A percentile compares a stretch with the other conserved stretches of the same genome.
Conservation (phyloP, 495 filamentous ascomycete species). For the Hypoxylon cercidicola region DNA sequence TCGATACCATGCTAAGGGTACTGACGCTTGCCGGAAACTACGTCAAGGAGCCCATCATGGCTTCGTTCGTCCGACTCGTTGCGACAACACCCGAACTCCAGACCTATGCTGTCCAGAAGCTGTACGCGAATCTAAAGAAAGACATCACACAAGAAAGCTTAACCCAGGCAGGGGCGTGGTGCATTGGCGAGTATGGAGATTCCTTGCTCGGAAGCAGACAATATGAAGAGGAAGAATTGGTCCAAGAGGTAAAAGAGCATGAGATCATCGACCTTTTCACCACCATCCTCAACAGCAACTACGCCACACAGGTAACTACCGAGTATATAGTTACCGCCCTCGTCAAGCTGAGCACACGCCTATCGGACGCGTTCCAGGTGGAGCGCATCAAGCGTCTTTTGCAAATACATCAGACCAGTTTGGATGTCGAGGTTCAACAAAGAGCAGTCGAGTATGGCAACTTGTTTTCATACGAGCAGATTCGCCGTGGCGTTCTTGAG, state of each 20-base stretch:
- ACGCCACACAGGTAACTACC: slow-evolving; percentile 85
- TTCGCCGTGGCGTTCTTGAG: slow-evolving; percentile 90
- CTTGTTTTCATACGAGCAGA: slow-evolving; percentile 86
- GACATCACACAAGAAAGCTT: slow-evolving; percentile 97
- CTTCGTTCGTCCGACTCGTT: slow-evolving; percentile 94
- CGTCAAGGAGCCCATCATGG: slow-evolving; percentile 96
- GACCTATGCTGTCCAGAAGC: slow-evolving; percentile 94
- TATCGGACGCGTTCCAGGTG: slow-evolving; percentile 82
- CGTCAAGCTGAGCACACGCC: slow-evolving; percentile 93
- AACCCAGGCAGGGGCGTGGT: slow-evolving; percentile 94
- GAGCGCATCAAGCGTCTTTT: slow-evolving; percentile 85
- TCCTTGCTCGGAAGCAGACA: slow-evolving; percentile 85
- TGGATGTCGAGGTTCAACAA: slow-evolving; percentile 96
- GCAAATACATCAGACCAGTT: slow-evolving; percentile 75
- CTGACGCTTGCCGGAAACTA: slow-evolving; percentile 94
- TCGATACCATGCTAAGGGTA: slow-evolving; percentile 96
- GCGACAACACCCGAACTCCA: slow-evolving; percentile 94
- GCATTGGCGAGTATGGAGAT: slow-evolving; percentile 97
- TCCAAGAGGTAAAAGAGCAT: slow-evolving; percentile 86
- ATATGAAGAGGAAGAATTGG: slow-evolving; percentile 95
- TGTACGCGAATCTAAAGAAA: slow-evolving; percentile 88
- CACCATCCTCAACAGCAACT: slow-evolving; percentile 92
- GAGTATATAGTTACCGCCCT: slow-evolving; percentile 96
- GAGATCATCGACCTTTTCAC: slow-evolving; percentile 92
- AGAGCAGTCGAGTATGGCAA: slow-evolving; percentile 94